Percentiles rank a stretch among this genome's conserved stretches.
These are phyloP conservation scores for Davidsoniella virescens DNA, from an alignment of 2,329 filamentous ascomycete genomes.

Conservation along the genomic window DNA sequence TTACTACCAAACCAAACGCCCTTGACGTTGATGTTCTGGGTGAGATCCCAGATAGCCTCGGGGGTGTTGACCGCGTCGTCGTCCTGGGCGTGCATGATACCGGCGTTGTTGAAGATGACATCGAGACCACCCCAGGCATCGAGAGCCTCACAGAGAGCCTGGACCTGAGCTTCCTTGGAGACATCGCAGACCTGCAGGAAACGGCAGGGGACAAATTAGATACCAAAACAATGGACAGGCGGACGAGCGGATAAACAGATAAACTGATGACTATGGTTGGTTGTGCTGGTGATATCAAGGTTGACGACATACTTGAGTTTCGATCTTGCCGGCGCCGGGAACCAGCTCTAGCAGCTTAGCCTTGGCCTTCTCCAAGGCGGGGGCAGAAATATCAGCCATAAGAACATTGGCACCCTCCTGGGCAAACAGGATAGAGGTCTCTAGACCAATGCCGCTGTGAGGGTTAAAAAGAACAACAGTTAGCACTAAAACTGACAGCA, in stretches of 20 bases:
- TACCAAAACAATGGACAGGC: background rate
- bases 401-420: conserved; percentile 76
- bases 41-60: conserved; percentile 87
- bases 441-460: conserved; percentile 72
- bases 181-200: conserved; percentile 44
- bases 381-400: conserved; percentile 69
- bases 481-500: background rate
- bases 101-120: conserved; percentile 93
- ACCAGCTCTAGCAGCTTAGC: conserved; percentile 61
- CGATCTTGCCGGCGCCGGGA: conserved; percentile 42
- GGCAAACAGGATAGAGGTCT: conserved; percentile 78
- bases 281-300: background rate
- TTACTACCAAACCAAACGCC: conserved; percentile 95
- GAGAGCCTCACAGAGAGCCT: conserved; percentile 55
- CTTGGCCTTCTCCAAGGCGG: conserved; percentile 60
- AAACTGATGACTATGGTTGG: background rate
- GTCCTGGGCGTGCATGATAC: conserved; percentile 83
- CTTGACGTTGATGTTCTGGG: conserved; percentile 90
- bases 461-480: background rate
- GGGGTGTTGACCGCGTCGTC: conserved; percentile 68
- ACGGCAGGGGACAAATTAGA: background rate
- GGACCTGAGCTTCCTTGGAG: conserved; percentile 65
- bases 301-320: conserved; percentile 32
- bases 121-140: conserved; percentile 80
- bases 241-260: background rate